Evolutionary conservation across 176 grass and related monocot genomes (phyloP), one percentile per base, ranked within the genome.

Genomic region (Juncus effusus): DNA sequence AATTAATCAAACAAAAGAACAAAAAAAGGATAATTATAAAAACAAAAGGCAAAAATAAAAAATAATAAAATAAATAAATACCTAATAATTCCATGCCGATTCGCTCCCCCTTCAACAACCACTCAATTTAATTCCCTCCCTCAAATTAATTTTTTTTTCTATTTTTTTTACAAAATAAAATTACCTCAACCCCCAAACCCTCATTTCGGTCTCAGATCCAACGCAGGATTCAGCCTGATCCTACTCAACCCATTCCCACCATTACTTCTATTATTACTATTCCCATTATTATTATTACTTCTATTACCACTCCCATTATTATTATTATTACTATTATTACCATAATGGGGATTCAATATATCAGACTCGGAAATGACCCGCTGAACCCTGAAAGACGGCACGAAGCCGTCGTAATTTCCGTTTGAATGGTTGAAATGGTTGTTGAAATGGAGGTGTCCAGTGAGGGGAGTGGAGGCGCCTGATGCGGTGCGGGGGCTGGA

Each of bases 401-500:
- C 72, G 59, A 45, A 55, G 37, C 49, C 79, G n/a, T 82, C 80
- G 73, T 84, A 84, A 69, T 59, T 58, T 3, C 44, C 50, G 2
- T 71, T 53, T 51, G 40, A 44, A 59, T 93, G 83, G 67, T 80
- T 92, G n/a, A 38, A 41, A 28, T 28, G 44, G 63, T 78, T 70
- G 56, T 74, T 82, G 73, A 89, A 86, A 83, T 88, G 83, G 76
- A 93, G 72, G 57, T 81, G 82, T 71, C 88, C 88, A 80, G 50
- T 84, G 60, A 87, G 68, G 69, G 94, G 94, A 59, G 88, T 93
- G 42, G 94, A 99, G 81, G 94, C 76, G 64, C 94, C 88, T 0
- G 85, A 99, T 65, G 85, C 89, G 63, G 88, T 82, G 82, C 82
- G 89, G 69, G 94, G 94, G 60, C 94, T 99, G 53, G 85, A 99